Evolutionary conservation across 73 alveolate species (phyloP), one percentile per base, ranked within the genome.

Genomic region (Paraurostyla sp.): DNA sequence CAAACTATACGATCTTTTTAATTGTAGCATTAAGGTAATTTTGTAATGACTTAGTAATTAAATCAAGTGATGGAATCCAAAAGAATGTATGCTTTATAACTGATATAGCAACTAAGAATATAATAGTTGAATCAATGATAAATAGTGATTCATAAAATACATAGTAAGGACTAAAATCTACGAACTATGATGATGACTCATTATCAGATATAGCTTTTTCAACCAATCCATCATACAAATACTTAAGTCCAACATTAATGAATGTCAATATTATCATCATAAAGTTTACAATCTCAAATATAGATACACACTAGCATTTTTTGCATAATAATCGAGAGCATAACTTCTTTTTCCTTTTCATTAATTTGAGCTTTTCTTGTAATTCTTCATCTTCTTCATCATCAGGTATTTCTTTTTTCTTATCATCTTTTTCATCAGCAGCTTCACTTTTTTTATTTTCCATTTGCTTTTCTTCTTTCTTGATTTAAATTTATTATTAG

Each of bases 21-120:
- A 78, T 78, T 6, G 89, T 78, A 51, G 89, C 27, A 42, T 49
- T 51, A 25, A 78, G 40, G 89, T 78, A 78, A 32, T 52, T 51
- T 27, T 50, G 30, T 7, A 78, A 48, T 2, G 89, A 78, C 33
- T 20, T 40, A 20, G 78, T 54, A 15, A 78, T 20, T n/a, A 78
- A 13, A 54, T 60, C 40, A 1, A 78, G 62, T 0, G 89, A 78
- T 1, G 89, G 89, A 9, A 78, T 78, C 89, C 89, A 78, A 51
- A 78, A 78, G 89, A 78, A 78, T 13, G 89, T 78, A 35, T 78
- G 52, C 41, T 78, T 78, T 15, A 78, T 78, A 16, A 78, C 33
- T 51, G 89, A 49, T 3, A 78, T 22, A 51, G 80, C 76, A 76
- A 78, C 52, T 78, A 51, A 23, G 49, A 49, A 78, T 13, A 78